Conservation (phyloP, 352 stramenopile genomes). For the Aphanomyces astaci region DNA sequence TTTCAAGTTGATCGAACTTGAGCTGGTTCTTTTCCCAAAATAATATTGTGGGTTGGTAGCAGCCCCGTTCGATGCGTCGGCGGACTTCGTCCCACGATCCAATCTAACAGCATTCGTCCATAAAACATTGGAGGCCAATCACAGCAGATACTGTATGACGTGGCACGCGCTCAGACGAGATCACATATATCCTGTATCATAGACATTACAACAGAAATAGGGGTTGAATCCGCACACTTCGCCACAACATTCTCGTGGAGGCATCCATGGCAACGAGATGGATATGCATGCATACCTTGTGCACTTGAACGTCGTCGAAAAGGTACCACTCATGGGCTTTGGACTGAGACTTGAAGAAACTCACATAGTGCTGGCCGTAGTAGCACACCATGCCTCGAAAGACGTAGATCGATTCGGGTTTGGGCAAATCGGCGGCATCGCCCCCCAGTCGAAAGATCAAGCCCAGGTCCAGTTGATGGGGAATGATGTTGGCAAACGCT, state of each 20-base stretch:
- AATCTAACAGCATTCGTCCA: too few species aligned
- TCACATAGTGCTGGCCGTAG: slow-evolving; percentile 78
- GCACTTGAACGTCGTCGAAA: slow-evolving; percentile 79
- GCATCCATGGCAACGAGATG: not conserved
- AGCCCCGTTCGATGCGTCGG: slow-evolving; percentile 57
- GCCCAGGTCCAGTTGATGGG: slow-evolving; percentile 40
- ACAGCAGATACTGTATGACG: too few species aligned
- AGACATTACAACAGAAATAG: too few species aligned
- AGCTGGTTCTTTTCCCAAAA: slow-evolving; percentile 77
- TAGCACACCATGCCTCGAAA: slow-evolving; percentile 82
- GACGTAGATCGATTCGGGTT: slow-evolving; percentile 38
- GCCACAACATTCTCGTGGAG: not conserved
- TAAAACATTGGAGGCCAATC: too few species aligned
- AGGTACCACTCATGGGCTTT: slow-evolving; percentile 65
- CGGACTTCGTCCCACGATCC: slow-evolving; percentile 66
- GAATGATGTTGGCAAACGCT: slow-evolving; percentile 24
- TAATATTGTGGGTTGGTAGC: slow-evolving; percentile 73
- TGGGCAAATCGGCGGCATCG: slow-evolving; percentile 25
- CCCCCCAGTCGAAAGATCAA: slow-evolving; percentile 56
- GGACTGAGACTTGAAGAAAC: slow-evolving; percentile 72
- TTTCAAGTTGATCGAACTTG: slow-evolving; percentile 49
- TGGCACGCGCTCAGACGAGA: too few species aligned
- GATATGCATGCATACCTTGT: slow-evolving; percentile 21
- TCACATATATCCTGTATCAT: too few species aligned
- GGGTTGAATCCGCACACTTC: too few species aligned